Evolutionary conservation across 169 alveolate species (phyloP).

Genomic region (Babesia ovata): DNA sequence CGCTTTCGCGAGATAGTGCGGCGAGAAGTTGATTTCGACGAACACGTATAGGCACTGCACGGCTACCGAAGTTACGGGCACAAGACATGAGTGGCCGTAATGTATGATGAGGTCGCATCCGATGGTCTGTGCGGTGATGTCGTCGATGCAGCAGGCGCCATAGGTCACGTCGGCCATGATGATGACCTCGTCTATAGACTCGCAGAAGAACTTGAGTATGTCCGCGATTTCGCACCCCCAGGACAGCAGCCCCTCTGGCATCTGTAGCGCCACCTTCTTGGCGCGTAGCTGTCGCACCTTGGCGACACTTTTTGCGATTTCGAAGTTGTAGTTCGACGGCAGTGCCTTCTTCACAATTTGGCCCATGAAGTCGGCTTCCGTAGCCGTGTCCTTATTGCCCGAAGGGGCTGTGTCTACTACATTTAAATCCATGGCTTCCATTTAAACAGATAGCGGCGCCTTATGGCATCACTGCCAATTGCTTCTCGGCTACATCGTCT

Average conservation of each 20-base stretch:
- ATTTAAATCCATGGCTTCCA: conserved; percentile 2
- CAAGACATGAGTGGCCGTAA: conserved; percentile 97
- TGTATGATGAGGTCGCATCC: conserved; percentile 95
- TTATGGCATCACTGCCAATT: neutral
- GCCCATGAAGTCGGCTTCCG: conserved; percentile 29
- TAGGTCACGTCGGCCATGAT: conserved; percentile 96
- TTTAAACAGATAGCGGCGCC: neutral
- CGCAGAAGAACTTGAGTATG: conserved; percentile 87
- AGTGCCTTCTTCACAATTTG: conserved; percentile 71
- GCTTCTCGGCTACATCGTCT: neutral
- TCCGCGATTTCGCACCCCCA: conserved; percentile 88
- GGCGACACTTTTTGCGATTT: conserved; percentile 89
- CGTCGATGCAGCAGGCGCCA: conserved; percentile 99
- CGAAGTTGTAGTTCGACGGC: conserved; percentile 95
- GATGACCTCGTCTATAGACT: conserved; percentile 70
- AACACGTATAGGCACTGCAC: conserved; percentile 91
- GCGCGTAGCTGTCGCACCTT: conserved; percentile 82
- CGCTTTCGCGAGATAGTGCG: conserved; percentile 86
- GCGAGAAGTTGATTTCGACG: conserved; percentile 92
- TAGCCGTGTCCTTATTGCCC: neutral
- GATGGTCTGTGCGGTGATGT: conserved; percentile 89
- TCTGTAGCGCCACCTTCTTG: conserved; percentile 90
- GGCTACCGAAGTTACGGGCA: conserved; percentile 88
- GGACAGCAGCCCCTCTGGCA: conserved; percentile 95
- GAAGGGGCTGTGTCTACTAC: neutral